These are phyloP conservation scores for Sungouiella thailandica DNA, from an alignment of 805 yeast species.

Conservation along the genomic window DNA sequence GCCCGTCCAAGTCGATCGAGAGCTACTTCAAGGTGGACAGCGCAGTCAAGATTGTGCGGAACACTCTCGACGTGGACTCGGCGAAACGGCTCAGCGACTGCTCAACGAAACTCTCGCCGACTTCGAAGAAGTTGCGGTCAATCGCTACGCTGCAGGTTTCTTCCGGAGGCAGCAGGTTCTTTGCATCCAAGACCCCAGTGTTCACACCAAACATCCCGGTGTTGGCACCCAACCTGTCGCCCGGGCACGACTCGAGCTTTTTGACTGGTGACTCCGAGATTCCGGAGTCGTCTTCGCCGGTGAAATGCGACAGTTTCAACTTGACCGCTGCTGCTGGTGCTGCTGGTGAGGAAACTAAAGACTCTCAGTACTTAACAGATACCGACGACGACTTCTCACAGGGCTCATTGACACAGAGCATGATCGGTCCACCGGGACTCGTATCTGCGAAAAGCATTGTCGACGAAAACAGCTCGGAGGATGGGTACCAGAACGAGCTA, in stretches of 20 bases:
- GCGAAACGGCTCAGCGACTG: background rate
- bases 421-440: slow-evolving; percentile 6
- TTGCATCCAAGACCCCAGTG: background rate
- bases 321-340: slow-evolving; percentile 2
- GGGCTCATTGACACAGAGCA: slow-evolving; percentile 7
- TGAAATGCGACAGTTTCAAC: slow-evolving; percentile 7
- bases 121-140: too few species aligned
- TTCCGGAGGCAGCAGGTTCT: too few species aligned
- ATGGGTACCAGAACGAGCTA: slow-evolving; percentile 31
- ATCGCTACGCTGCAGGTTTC: too few species aligned
- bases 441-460: too few species aligned
- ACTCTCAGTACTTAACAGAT: slow-evolving; percentile 14
- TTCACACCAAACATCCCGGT: slow-evolving; percentile 16
- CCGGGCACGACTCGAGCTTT: slow-evolving; percentile 10
- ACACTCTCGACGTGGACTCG: too few species aligned
- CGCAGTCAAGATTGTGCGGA: too few species aligned
- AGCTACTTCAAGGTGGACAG: slow-evolving; percentile 13
- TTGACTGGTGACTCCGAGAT: slow-evolving; percentile 28
- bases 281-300: slow-evolving; percentile 27
- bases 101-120: slow-evolving; percentile 1
- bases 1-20: slow-evolving; percentile 8
- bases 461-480: slow-evolving; percentile 17
- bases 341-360: slow-evolving; percentile 3
- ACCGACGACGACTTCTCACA: slow-evolving; percentile 12
- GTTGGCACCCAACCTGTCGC: background rate